phyloP scores from a whole-genome alignment of 169 alveolate species.

The Plasmodium cynomolgi region DNA sequence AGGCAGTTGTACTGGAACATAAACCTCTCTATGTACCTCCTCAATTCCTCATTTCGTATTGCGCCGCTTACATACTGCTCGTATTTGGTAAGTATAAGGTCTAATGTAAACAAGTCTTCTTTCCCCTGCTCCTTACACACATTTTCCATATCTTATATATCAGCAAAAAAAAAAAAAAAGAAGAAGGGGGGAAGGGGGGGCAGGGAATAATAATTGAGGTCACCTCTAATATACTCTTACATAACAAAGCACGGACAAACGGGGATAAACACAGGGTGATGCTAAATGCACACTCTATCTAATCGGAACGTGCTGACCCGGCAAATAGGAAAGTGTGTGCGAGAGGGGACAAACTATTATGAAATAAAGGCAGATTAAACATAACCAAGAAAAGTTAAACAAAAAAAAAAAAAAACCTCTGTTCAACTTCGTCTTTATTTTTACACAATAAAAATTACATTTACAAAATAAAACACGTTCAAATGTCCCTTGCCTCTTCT shows the following conservation, averaged over 20 bases:
- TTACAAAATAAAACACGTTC: not conserved
- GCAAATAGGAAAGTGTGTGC: not conserved
- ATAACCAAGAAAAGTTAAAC: not conserved
- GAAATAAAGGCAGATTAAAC: not conserved
- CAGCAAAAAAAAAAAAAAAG: slow-evolving; percentile 1
- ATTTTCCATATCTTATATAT: slow-evolving; percentile 50
- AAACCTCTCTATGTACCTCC: slow-evolving; percentile 11
- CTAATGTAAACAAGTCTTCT: slow-evolving; percentile 13
- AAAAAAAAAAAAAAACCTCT: not conserved
- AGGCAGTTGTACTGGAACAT: slow-evolving; percentile 49
- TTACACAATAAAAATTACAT: not conserved
- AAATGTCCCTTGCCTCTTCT: not conserved
- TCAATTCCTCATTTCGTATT: slow-evolving; percentile 28
- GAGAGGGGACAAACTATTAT: not conserved
- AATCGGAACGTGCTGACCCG: not conserved
- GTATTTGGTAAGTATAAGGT: slow-evolving; percentile 11
- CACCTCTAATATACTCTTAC: not conserved
- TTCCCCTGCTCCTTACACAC: slow-evolving; percentile 1
- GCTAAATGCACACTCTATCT: not conserved
- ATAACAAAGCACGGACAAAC: not conserved
- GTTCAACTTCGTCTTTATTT: not conserved
- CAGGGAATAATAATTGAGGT: not conserved
- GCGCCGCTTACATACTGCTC: not conserved
- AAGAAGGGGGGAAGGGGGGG: no score
- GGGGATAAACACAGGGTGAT: not conserved